Base-by-base conservation (phyloP, 352 stramenopile species). In the Phytopythium cucurbitacearum region DNA sequence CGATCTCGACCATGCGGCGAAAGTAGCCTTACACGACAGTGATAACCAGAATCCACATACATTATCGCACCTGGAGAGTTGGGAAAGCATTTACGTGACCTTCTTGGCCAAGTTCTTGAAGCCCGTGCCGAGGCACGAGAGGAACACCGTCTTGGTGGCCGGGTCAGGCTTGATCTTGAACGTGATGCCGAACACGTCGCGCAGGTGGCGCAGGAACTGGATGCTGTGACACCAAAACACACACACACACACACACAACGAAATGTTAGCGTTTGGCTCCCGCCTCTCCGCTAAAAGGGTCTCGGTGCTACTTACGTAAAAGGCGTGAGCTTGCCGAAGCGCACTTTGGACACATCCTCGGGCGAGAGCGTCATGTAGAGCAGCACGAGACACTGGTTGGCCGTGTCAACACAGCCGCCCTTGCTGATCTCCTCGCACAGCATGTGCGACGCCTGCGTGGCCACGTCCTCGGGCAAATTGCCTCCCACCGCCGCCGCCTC, bases 311-410 rank as follows among this genome's bases (percentile, higher is more conserved):
- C 70, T 56, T 84, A 87, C 76, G 71, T 86, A 73, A 94, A 87
- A 0, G 81, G 82, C 13, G 85, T 94, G 53, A 96, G 72, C 63
- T 94, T 96, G 58, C 86, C 86, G 12, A 97, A 86, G 36, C 89
- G 85, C 42, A 97, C 86, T 67, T 95, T 97, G 55, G 88, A 97
- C 21, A 99, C 97, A 70, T 99, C 97, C 64, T 99, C 96, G 0
- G 97, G 97, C 16, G 94, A 97, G 10, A 99, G 79, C 53, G 96
- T 92, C 97, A 99, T 99, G 57, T 98, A 91, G 7, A 99, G 68
- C 51, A 99, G 74, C 35, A 95, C 91, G 37, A 99, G 75, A 5
- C 90, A 88, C 74, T 99, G 97, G 64, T 97, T 95, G 41, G 80
- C 87, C 13, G 95, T 98, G 76, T 99, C 95, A 13, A 98, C 87